phyloP scores from a whole-genome alignment of 2,329 filamentous ascomycete species.

The Neopestalotiopsis rosae region DNA sequence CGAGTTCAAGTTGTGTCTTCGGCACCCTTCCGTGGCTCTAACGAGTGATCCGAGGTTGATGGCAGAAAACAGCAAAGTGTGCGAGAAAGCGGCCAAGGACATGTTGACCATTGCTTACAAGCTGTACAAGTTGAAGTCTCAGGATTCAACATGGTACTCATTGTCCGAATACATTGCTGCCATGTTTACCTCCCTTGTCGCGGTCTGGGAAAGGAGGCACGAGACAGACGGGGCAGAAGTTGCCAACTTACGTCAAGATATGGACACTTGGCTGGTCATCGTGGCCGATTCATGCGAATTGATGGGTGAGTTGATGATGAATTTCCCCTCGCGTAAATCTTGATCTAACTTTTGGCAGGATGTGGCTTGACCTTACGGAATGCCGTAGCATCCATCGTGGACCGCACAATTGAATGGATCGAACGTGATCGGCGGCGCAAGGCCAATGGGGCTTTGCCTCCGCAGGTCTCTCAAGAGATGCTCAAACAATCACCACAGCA shows the following conservation, averaged over 20 bases:
- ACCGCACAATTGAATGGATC: conserved; percentile 58
- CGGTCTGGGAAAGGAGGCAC: conserved; percentile 70
- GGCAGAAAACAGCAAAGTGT: conserved; percentile 68
- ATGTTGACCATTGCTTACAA: conserved; percentile 66
- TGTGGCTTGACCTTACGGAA: conserved; percentile 48
- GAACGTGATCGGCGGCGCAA: conserved; percentile 53
- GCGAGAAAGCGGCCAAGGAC: conserved; percentile 68
- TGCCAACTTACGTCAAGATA: conserved; percentile 65
- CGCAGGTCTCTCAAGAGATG: conserved; percentile 31
- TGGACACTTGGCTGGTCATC: conserved; percentile 72
- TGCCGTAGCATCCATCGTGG: conserved; percentile 53
- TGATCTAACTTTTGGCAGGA: conserved; percentile 36
- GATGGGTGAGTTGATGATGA: conserved; percentile 59
- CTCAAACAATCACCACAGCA: conserved; percentile 37
- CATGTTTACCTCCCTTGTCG: conserved; percentile 74
- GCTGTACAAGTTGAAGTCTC: conserved; percentile 66
- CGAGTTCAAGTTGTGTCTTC: conserved; percentile 64
- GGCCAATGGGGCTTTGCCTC: conserved; percentile 26
- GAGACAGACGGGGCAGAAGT: conserved; percentile 64
- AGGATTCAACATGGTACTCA: conserved; percentile 82
- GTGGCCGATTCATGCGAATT: conserved; percentile 69
- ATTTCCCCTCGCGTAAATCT: too few species aligned
- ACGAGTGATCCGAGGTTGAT: conserved; percentile 60
- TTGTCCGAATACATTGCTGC: conserved; percentile 74
- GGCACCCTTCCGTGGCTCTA: conserved; percentile 66